phyloP scores from a whole-genome alignment of 805 yeast genomes.

The Monosporozyma solicola region DNA sequence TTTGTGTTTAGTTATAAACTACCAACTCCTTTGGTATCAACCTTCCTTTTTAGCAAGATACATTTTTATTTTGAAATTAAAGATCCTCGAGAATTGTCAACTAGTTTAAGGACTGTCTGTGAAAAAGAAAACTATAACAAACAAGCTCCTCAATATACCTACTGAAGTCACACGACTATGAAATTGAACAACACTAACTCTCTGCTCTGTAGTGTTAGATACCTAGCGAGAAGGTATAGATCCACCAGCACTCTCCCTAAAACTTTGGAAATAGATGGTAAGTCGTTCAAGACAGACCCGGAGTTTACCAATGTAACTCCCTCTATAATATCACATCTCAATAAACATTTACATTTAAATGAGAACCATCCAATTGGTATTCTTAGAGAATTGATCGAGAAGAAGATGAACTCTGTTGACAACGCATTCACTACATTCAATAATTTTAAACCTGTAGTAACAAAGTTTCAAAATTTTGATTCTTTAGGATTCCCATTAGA shows the following conservation, averaged over 20 bases:
- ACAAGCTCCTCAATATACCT: not conserved
- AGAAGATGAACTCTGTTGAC: conserved; percentile 54
- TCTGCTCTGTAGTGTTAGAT: not conserved
- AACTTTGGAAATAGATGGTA: conserved; percentile 35
- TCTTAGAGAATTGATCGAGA: conserved; percentile 63
- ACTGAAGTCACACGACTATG: not conserved
- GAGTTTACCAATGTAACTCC: conserved; percentile 83
- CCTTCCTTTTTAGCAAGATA: not conserved
- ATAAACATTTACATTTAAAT: conserved; percentile 63
- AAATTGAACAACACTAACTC: not conserved
- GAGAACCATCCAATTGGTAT: conserved; percentile 86
- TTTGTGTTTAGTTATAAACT: not conserved
- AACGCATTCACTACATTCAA: conserved; percentile 57
- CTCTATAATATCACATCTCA: conserved; percentile 56
- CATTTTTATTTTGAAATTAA: not conserved
- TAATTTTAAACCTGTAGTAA: conserved; percentile 74
- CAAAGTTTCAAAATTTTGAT: conserved; percentile 80
- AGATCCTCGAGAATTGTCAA: not conserved
- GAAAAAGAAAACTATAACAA: not conserved
- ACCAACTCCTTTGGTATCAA: not conserved
- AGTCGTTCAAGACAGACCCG: conserved; percentile 45
- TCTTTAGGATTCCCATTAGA: conserved; percentile 82
- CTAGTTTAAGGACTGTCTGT: not conserved
- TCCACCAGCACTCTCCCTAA: conserved; percentile 1
- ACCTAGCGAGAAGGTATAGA: not conserved